Percentiles rank a stretch among this genome's conserved stretches.
phyloP scores from a whole-genome alignment of 108 stramenopile genomes.

The Fragilaria crotonensis region DNA sequence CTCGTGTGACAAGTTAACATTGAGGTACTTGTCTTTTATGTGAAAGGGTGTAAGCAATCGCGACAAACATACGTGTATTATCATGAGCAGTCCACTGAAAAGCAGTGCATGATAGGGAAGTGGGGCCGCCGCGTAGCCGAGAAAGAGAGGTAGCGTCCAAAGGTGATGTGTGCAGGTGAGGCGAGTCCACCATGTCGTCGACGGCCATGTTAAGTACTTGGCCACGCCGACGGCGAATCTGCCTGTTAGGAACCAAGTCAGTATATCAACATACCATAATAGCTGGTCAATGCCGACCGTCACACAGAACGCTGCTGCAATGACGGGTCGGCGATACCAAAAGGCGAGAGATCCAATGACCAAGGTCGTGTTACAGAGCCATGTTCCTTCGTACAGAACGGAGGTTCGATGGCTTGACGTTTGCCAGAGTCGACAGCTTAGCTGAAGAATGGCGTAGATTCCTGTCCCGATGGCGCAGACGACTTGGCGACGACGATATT shows the following conservation, averaged over 20 bases:
- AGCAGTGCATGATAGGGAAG: conserved; percentile 14
- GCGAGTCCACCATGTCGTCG: conserved; percentile 44
- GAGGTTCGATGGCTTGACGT: conserved; percentile 19
- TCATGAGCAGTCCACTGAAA: conserved; percentile 47
- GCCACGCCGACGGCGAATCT: conserved; percentile 68
- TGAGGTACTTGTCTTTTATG: conserved; percentile 44
- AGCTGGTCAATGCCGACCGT: conserved; percentile 75
- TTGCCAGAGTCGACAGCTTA: conserved; percentile 26
- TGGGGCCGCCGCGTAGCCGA: conserved; percentile 27
- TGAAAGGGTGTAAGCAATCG: conserved; percentile 49
- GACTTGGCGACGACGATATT: not conserved
- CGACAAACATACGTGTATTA: conserved; percentile 44
- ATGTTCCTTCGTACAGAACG: conserved; percentile 60
- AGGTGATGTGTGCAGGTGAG: conserved; percentile 76
- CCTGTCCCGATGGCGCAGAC: conserved; percentile 12
- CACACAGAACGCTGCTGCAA: conserved; percentile 53
- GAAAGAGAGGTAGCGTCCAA: conserved; percentile 75
- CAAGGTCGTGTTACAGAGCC: conserved; percentile 64
- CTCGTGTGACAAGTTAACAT: conserved; percentile 63
- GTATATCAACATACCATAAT: conserved; percentile 66
- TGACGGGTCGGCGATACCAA: conserved; percentile 34
- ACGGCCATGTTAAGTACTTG: conserved; percentile 70
- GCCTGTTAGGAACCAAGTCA: conserved; percentile 18
- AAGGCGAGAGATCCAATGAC: conserved; percentile 39
- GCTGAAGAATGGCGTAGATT: conserved; percentile 29